Evolutionary conservation across 2,329 filamentous ascomycete genomes (phyloP), one percentile per base, ranked within the genome.

Genomic region (Penicillium sp.): DNA sequence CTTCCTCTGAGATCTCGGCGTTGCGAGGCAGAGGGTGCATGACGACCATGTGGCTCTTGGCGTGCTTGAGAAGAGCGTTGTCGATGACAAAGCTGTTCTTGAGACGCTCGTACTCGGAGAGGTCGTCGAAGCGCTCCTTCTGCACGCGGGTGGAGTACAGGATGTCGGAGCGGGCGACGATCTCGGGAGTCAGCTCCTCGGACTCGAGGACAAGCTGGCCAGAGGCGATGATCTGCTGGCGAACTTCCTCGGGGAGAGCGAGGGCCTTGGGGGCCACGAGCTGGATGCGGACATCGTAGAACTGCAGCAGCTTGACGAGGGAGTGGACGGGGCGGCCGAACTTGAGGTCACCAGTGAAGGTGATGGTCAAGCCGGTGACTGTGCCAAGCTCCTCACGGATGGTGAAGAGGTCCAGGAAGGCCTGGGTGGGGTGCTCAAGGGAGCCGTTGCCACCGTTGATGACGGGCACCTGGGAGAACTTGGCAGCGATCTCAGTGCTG

Each of bases 391-490:
- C 94, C 77, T 99, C 94, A 64, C 94, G 91, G 70, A 99, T 99
- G 51, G 94, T 97, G 81, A 97, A 99, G 54, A 99, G 87, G 69
- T 99, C 94, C 21, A 99, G 81, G 83, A 99, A 94, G 0, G 94
- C 94, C 77, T 99, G 94, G 0, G 94, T 99, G 0, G 94, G 94
- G 77, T 99, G 94, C 79, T 99, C 94, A 67, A 91, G 87, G 76
- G 89, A 92, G 60, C 94, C 94, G 72, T 99, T 99, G 47, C 94
- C 94, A 61, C 92, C 94, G 72, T 99, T 99, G 81, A 99, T 93
- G 69, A 99, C 87, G 1, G 94, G 94, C 0, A 97, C 91, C 14
- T 88, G 86, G 42, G 91, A 92, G 79, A 88, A 96, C 72, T 92
- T 93, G 67, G 89, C 87, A 1, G 93, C 94, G 47, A 89, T 84